A percentile compares a stretch with the other conserved stretches of the same genome.
Evolutionary conservation across 2,329 filamentous ascomycete species (phyloP).

Genomic region (Calonectria pseudoreteaudii): DNA sequence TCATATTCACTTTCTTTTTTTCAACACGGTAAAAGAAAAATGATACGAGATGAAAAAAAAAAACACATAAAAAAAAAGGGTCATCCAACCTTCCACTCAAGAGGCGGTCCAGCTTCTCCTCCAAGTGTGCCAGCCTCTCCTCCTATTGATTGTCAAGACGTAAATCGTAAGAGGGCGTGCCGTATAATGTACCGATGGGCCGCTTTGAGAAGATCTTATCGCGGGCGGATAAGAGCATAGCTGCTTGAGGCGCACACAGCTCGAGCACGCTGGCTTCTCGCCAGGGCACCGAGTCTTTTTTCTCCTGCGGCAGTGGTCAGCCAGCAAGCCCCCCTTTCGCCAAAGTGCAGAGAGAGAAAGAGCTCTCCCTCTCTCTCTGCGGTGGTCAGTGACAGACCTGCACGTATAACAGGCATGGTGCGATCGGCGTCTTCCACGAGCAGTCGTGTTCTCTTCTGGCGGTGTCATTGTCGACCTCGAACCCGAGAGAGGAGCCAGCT

Average conservation of each 20-base stretch:
- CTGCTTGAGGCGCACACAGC: constrained; percentile 61
- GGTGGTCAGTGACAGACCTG: constrained; percentile 49
- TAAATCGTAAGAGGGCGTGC: constrained; percentile 1
- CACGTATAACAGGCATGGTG: constrained; percentile 60
- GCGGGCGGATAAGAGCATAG: constrained; percentile 58
- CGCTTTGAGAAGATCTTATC: constrained; percentile 51
- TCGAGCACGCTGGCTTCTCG: constrained; percentile 63
- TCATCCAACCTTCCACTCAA: constrained; percentile 55
- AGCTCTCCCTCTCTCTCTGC: no score
- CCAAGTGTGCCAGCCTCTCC: constrained; percentile 62
- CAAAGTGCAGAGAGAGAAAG: no score
- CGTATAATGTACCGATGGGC: constrained; percentile 55
- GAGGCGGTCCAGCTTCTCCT: constrained; percentile 64
- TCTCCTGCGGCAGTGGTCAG: constrained; percentile 44
- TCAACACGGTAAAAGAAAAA: background rate
- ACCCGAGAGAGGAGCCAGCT: constrained; percentile 10
- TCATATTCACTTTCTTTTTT: background rate
- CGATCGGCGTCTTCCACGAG: constrained; percentile 52
- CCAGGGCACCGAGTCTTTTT: constrained; percentile 65
- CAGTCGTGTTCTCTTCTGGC: constrained; percentile 44
- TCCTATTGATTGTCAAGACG: constrained; percentile 51
- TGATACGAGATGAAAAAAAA: no score
- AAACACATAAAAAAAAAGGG: background rate
- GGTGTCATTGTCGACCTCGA: constrained; percentile 44
- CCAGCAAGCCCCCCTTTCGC: background rate